phyloP scores from a whole-genome alignment of 441 rosid genomes.

The Gossypium davidsonii region DNA sequence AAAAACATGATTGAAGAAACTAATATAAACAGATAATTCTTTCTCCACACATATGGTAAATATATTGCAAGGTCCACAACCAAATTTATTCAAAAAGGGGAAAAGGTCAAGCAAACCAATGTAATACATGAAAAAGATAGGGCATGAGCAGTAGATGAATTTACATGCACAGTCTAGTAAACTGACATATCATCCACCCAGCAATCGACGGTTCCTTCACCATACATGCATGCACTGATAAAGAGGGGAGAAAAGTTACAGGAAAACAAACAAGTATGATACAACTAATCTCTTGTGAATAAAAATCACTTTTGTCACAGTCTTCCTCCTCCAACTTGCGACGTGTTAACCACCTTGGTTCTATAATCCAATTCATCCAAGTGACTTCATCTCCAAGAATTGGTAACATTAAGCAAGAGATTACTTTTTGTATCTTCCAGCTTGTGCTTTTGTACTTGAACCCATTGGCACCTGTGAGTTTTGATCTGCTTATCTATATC shows the following conservation, averaged over 20 bases:
- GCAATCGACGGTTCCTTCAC: not conserved
- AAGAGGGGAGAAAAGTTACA: not conserved
- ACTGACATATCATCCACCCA: slow-evolving; percentile 4
- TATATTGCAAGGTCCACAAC: not conserved
- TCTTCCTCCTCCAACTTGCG: no score
- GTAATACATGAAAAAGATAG: not conserved
- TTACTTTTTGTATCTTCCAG: no score
- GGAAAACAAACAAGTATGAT: not conserved
- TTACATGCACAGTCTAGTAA: slow-evolving; percentile 1
- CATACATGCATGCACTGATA: not conserved
- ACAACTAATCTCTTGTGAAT: no score
- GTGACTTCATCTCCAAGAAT: no score
- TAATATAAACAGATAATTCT: not conserved
- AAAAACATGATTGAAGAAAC: not conserved
- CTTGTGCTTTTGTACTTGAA: no score
- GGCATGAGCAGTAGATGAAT: not conserved
- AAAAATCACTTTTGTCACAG: no score
- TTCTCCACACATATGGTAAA: not conserved
- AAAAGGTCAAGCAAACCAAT: not conserved
- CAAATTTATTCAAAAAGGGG: not conserved
- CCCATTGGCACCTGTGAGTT: no score
- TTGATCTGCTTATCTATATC: no score
- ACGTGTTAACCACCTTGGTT: no score
- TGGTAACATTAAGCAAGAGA: no score
- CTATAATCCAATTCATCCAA: no score